These are phyloP conservation scores for Lepidium sativum DNA, from an alignment of 345 rosid genomes.

Conservation along the genomic window DNA sequence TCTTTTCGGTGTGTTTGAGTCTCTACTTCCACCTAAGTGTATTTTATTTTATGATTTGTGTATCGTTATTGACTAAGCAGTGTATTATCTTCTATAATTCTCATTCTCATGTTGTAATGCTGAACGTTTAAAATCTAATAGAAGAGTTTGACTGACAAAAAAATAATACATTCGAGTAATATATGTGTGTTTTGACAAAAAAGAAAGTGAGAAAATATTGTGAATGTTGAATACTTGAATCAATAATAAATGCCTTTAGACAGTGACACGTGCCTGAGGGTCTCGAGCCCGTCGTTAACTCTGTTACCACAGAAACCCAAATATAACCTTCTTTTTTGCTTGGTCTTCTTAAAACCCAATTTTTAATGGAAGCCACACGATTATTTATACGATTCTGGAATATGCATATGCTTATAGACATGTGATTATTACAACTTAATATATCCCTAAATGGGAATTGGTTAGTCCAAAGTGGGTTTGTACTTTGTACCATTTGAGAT, in stretches of 20 bases:
- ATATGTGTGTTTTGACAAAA: background rate
- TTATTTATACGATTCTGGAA: background rate
- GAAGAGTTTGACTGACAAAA: no score
- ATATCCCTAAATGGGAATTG: background rate
- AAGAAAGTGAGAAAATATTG: background rate
- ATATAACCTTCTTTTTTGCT: constrained; percentile 1
- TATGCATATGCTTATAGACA: background rate
- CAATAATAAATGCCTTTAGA: constrained; percentile 14
- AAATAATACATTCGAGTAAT: background rate
- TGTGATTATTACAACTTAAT: background rate
- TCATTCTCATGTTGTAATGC: no score
- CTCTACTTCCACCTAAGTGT: no score
- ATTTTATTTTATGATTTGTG: no score
- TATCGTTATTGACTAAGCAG: no score
- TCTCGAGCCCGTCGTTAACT: constrained; percentile 30
- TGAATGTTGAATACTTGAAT: background rate
- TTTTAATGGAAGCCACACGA: background rate
- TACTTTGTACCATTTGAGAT: background rate
- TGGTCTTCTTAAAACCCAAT: background rate
- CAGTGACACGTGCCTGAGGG: constrained; percentile 24
- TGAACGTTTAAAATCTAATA: no score
- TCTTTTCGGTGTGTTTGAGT: no score
- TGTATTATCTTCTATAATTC: no score
- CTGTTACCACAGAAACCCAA: constrained; percentile 18
- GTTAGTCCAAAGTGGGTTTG: background rate